Conservation (phyloP, 2,329 filamentous ascomycete species). For the Waltergamsia citrina region DNA sequence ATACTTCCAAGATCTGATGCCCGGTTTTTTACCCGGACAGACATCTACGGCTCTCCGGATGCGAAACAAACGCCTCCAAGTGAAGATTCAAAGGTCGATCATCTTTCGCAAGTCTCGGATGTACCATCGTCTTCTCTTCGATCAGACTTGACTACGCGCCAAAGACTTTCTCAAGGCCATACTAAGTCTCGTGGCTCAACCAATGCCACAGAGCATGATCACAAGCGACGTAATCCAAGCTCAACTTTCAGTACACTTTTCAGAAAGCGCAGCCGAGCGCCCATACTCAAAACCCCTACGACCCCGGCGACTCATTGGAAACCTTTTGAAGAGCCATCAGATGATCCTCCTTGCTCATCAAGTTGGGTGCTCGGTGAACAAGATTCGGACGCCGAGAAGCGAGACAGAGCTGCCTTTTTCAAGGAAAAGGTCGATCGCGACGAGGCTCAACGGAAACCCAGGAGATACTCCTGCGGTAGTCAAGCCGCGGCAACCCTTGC, state of each 20-base stretch:
- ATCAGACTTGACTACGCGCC: slow-evolving; percentile 2
- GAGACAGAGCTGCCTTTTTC: background rate
- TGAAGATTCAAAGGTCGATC: background rate
- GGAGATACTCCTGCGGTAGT: background rate
- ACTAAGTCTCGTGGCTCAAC: background rate
- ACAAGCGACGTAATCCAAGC: background rate
- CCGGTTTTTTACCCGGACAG: background rate
- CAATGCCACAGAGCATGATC: background rate
- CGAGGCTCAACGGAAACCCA: background rate
- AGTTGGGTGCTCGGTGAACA: no score
- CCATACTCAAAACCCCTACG: background rate
- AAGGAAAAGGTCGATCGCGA: background rate
- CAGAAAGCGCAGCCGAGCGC: background rate
- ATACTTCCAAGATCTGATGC: slow-evolving; percentile 1
- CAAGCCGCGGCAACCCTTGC: background rate
- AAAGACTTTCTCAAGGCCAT: slow-evolving; percentile 1
- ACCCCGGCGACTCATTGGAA: background rate
- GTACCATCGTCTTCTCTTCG: background rate
- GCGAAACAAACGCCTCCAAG: background rate
- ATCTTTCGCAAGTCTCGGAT: background rate
- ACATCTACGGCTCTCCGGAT: background rate
- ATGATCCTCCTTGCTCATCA: background rate
- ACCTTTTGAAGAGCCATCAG: background rate
- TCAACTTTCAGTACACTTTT: background rate
- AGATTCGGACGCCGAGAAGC: background rate